Evolutionary conservation across 2,329 filamentous ascomycete species (phyloP).

Genomic region (Phoma sp.): DNA sequence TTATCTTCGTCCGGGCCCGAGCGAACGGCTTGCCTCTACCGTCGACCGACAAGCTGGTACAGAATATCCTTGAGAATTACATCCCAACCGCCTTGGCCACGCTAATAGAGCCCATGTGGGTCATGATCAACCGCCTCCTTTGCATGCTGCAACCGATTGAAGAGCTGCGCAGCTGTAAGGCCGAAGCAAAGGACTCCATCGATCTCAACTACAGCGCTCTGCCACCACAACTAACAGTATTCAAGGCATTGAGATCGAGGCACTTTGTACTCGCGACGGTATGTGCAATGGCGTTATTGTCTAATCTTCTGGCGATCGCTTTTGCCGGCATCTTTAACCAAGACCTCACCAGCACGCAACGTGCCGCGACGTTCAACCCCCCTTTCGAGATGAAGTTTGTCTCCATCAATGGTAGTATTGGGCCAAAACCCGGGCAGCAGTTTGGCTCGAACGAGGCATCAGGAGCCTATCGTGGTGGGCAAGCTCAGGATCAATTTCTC

Average conservation of each 20-base stretch:
- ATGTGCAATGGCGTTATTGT: constrained; percentile 58
- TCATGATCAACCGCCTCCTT: constrained; percentile 61
- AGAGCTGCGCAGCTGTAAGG: constrained; percentile 55
- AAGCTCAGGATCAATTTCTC: constrained; percentile 51
- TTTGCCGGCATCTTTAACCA: constrained; percentile 62
- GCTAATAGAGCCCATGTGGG: constrained; percentile 64
- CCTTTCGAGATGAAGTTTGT: constrained; percentile 32
- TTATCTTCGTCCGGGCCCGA: constrained; percentile 26
- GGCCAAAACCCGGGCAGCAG: constrained; percentile 1
- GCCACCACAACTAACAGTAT: constrained; percentile 61
- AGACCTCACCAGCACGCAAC: constrained; percentile 10
- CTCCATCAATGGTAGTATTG: constrained; percentile 34
- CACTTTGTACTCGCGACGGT: constrained; percentile 59
- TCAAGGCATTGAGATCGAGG: constrained; percentile 53
- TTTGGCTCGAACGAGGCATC: constrained; percentile 6
- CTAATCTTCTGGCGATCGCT: constrained; percentile 62
- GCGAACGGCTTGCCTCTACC: constrained; percentile 44
- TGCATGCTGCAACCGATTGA: constrained; percentile 65
- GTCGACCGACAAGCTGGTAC: constrained; percentile 45
- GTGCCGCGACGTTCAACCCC: constrained; percentile 5
- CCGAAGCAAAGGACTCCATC: constrained; percentile 36
- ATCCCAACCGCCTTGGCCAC: constrained; percentile 64
- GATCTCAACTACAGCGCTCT: constrained; percentile 62
- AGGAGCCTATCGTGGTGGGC: constrained; percentile 38
- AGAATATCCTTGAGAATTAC: constrained; percentile 58